Conservation (phyloP, 2,329 filamentous ascomycete genomes). For the Apiospora aurea region DNA sequence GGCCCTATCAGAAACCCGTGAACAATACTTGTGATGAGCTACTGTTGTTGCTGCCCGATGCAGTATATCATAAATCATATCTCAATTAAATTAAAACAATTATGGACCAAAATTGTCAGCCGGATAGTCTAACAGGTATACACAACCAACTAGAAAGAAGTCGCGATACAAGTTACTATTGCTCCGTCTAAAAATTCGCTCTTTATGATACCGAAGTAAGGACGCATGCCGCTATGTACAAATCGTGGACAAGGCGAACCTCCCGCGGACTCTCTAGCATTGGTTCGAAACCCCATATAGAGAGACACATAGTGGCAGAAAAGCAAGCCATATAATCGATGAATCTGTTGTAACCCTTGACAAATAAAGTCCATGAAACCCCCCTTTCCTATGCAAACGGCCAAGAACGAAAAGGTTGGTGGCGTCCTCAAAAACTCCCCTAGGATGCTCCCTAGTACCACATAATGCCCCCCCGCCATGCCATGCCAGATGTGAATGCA, state of each 20-base stretch:
- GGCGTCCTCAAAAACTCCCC: constrained; percentile 25
- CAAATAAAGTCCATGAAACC: constrained; percentile 2
- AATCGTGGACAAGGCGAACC: constrained; percentile 19
- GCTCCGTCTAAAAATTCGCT: constrained; percentile 20
- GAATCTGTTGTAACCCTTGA: constrained; percentile 20
- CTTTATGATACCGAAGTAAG: constrained; percentile 17
- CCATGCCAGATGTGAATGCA: constrained; percentile 23
- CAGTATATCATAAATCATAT: neutral
- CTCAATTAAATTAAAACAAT: neutral
- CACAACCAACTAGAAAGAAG: neutral
- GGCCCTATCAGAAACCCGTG: neutral
- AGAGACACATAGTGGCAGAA: constrained; percentile 27
- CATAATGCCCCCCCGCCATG: constrained; percentile 25
- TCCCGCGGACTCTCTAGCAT: constrained; percentile 23
- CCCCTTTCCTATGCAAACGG: constrained; percentile 25
- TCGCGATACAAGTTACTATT: neutral
- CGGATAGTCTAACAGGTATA: neutral
- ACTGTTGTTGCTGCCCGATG: neutral
- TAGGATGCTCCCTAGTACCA: constrained; percentile 25
- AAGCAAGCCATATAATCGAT: constrained; percentile 13
- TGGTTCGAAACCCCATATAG: neutral
- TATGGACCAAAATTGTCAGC: neutral
- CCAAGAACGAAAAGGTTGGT: constrained; percentile 22
- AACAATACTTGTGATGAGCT: neutral
- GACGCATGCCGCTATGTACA: constrained; percentile 26